Percentiles rank a stretch among this genome's conserved stretches.
These are phyloP conservation scores for Iberis amara DNA, from an alignment of 441 rosid species.

Conservation along the genomic window DNA sequence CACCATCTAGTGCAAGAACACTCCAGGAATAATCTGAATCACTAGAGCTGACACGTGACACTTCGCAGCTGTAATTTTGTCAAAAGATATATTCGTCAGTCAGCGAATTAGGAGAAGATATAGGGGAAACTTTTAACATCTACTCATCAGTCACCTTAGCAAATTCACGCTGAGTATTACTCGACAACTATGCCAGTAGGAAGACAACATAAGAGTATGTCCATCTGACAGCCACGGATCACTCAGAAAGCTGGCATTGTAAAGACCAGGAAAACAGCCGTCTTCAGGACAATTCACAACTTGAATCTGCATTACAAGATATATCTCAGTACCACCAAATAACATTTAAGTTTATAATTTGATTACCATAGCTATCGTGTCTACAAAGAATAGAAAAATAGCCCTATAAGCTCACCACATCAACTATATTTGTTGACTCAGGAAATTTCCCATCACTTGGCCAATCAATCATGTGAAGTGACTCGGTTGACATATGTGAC, in stretches of 20 bases:
- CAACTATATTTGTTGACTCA: slow-evolving; percentile 42
- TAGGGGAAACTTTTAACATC: slow-evolving; percentile 5
- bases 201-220: slow-evolving; percentile 61
- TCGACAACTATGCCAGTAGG: slow-evolving; percentile 68
- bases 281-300: slow-evolving; percentile 60
- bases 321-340: slow-evolving; percentile 5
- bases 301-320: slow-evolving; percentile 51
- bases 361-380: background rate
- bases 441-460: slow-evolving; percentile 46
- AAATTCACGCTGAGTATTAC: slow-evolving; percentile 64
- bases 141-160: slow-evolving; percentile 42
- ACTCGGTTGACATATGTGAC: slow-evolving; percentile 63
- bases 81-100: slow-evolving; percentile 19
- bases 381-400: background rate
- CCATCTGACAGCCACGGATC: slow-evolving; percentile 95
- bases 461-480: slow-evolving; percentile 84
- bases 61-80: slow-evolving; percentile 53
- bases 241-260: slow-evolving; percentile 40
- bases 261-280: slow-evolving; percentile 87
- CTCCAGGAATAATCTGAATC: slow-evolving; percentile 69
- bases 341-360: background rate
- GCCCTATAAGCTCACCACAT: slow-evolving; percentile 53
- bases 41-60: slow-evolving; percentile 57
- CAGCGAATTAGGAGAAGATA: slow-evolving; percentile 11
- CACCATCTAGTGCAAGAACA: slow-evolving; percentile 62